Conservation (phyloP, 2,329 filamentous ascomycete genomes). For the Ceratocystiopsis brevicomis region DNA sequence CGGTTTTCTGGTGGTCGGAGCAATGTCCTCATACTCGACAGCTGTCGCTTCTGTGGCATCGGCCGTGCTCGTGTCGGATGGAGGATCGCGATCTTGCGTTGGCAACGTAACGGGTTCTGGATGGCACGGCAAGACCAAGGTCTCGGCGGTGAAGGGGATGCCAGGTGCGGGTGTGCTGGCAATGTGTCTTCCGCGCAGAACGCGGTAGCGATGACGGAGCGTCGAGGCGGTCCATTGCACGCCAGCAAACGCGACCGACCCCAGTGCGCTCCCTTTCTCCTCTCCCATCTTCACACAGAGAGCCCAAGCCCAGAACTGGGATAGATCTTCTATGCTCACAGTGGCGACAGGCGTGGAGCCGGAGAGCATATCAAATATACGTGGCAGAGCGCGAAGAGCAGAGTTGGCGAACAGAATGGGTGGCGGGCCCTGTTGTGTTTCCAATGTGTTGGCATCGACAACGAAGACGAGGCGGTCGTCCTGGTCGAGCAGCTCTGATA, state of each 20-base stretch:
- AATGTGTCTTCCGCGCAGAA: conserved; percentile 29
- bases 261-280: too few species aligned
- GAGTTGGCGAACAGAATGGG: conserved; percentile 50
- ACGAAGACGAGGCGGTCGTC: conserved; percentile 63
- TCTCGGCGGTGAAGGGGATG: too few species aligned
- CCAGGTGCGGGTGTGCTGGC: too few species aligned
- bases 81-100: conserved; percentile 15
- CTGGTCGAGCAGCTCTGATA: conserved; percentile 55
- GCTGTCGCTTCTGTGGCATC: neutral
- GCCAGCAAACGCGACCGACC: conserved; percentile 33
- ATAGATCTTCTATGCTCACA: too few species aligned
- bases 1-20: too few species aligned
- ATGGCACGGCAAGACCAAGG: too few species aligned
- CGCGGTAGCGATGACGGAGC: conserved; percentile 45
- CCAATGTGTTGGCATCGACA: conserved; percentile 43
- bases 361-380: conserved; percentile 24
- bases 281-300: neutral
- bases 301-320: neutral
- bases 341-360: too few species aligned
- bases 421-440: conserved; percentile 31
- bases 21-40: neutral
- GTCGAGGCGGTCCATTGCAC: conserved; percentile 54
- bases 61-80: neutral
- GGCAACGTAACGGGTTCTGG: conserved; percentile 16
- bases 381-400: conserved; percentile 38